phyloP scores from a whole-genome alignment of 148 eudicot genomes.

The Vaccinium corymbosum region DNA sequence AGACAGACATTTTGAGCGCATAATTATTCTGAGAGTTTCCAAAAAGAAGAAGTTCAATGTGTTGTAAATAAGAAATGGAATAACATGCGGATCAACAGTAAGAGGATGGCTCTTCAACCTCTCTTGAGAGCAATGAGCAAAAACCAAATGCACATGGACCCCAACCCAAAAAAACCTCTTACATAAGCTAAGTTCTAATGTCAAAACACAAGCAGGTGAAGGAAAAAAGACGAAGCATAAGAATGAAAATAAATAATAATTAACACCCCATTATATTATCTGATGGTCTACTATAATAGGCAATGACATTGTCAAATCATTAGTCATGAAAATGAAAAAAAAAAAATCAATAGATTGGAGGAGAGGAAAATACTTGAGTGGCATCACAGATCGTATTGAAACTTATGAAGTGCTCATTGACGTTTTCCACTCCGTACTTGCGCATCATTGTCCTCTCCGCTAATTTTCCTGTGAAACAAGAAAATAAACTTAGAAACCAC shows the following conservation, averaged over 20 bases:
- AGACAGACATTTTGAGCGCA: not conserved
- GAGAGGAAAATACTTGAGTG: conserved; percentile 62
- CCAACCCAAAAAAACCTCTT: not conserved
- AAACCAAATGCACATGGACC: not conserved
- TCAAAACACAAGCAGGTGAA: not conserved
- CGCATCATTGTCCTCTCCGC: conserved; percentile 88
- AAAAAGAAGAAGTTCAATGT: not conserved
- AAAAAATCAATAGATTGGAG: not conserved
- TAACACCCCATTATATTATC: not conserved
- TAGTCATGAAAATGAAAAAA: not conserved
- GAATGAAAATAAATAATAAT: not conserved
- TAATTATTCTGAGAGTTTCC: not conserved
- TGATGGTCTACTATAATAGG: not conserved
- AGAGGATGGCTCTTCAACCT: not conserved
- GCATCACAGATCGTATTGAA: conserved; percentile 99
- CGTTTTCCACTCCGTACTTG: conserved; percentile 74
- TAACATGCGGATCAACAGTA: not conserved
- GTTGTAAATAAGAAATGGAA: not conserved
- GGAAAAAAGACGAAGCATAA: not conserved
- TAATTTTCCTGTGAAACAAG: conserved; percentile 57
- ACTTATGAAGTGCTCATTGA: conserved; percentile 75
- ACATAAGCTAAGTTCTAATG: not conserved
- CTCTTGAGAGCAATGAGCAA: not conserved
- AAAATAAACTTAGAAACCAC: conserved; percentile 6
- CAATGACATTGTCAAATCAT: not conserved